Percentiles rank a stretch among this genome's conserved stretches.
These are phyloP conservation scores for Agaricales sp. DNA, from an alignment of 1,284 basidiomycete species.

Conservation along the genomic window DNA sequence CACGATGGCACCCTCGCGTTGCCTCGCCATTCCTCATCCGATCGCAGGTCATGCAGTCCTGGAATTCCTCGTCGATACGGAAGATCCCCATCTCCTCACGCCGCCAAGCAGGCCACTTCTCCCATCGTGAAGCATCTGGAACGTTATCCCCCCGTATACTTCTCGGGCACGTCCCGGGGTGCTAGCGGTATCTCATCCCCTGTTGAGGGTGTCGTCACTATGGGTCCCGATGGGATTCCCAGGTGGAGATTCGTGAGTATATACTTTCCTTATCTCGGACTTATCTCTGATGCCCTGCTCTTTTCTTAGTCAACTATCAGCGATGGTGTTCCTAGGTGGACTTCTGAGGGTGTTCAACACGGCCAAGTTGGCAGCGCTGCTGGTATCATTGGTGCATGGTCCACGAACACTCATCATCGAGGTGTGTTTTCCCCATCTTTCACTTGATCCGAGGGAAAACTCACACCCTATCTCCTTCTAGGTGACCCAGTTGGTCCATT, in stretches of 20 bases:
- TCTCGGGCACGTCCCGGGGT: conserved; percentile 38
- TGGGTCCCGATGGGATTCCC: conserved; percentile 40
- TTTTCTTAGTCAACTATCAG: conserved; percentile 14
- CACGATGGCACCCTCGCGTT: conserved; percentile 4
- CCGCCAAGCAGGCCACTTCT: conserved; percentile 9
- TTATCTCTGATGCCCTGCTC: conserved; percentile 16
- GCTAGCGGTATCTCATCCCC: conserved; percentile 32
- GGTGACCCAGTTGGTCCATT: conserved; percentile 57
- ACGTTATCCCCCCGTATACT: conserved; percentile 38
- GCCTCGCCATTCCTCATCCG: conserved; percentile 10
- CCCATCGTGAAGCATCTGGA: conserved; percentile 8
- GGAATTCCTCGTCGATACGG: not conserved
- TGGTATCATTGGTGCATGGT: conserved; percentile 58
- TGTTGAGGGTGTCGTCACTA: conserved; percentile 46
- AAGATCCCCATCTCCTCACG: conserved; percentile 1
- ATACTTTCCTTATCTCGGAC: conserved; percentile 3
- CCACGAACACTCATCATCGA: conserved; percentile 44
- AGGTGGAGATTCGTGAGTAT: conserved; percentile 56
- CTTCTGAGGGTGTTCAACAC: conserved; percentile 53
- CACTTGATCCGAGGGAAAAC: too few species aligned
- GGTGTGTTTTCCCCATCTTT: conserved; percentile 25
- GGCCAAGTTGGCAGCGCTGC: conserved; percentile 50
- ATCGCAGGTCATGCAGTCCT: not conserved
- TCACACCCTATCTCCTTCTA: conserved; percentile 13
- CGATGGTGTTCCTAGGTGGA: not conserved